phyloP scores from a whole-genome alignment of 345 rosid species.

The Rubroshorea leprosula region DNA sequence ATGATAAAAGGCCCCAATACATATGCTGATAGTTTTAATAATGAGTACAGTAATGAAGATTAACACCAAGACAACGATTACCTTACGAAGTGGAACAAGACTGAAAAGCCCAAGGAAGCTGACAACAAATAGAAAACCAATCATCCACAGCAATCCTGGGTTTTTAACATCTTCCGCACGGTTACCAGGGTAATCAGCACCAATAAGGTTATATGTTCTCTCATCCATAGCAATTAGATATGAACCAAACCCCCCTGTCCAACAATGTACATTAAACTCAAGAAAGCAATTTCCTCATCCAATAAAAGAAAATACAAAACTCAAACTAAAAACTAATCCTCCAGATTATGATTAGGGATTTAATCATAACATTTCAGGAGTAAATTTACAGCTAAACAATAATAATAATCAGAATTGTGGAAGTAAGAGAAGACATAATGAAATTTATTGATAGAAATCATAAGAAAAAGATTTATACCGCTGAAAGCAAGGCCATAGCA shows the following conservation, averaged over 20 bases:
- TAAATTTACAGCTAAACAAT: too few relatives aligned
- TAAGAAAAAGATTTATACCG: too few relatives aligned
- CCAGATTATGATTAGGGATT: background rate
- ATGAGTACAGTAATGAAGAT: too few relatives aligned
- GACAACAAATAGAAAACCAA: conserved; percentile 75
- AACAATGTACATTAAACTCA: background rate
- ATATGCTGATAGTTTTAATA: too few relatives aligned
- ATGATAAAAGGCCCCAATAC: too few relatives aligned
- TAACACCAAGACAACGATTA: conserved; percentile 17
- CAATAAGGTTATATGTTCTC: conserved; percentile 72
- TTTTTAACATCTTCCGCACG: conserved; percentile 61
- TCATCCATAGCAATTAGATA: conserved; percentile 87
- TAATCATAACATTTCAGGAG: too few relatives aligned
- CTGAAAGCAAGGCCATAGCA: conserved; percentile 92
- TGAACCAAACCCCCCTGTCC: conserved; percentile 83
- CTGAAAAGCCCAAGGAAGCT: conserved; percentile 89
- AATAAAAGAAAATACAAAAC: background rate
- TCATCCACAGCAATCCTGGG: conserved; percentile 90
- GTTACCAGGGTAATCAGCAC: conserved; percentile 81
- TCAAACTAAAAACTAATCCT: background rate
- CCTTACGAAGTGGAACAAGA: conserved; percentile 89
- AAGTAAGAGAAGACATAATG: too few relatives aligned
- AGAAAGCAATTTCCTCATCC: too few relatives aligned
- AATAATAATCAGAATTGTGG: background rate
- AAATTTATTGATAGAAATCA: too few relatives aligned